Evolutionary conservation across 371 early-diverging fungal genomes (phyloP).

Genomic region (Mucor sp.): DNA sequence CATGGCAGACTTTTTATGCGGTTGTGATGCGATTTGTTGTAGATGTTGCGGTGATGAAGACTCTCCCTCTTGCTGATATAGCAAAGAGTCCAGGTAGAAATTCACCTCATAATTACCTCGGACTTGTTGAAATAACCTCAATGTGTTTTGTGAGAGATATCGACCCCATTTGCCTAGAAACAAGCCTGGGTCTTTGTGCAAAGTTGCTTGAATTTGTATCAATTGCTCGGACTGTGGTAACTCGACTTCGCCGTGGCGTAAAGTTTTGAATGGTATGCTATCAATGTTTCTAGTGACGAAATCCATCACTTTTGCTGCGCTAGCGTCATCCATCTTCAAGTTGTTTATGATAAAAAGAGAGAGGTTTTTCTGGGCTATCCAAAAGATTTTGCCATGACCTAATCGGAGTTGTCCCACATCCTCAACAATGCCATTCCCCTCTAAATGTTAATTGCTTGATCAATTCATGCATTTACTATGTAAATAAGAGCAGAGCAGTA

Average conservation of each 20-base stretch:
- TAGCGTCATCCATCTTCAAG: slow-evolving; percentile 15
- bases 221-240: slow-evolving; percentile 29
- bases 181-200: slow-evolving; percentile 42
- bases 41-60: background rate
- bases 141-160: slow-evolving; percentile 30
- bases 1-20: slow-evolving; percentile 15
- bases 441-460: background rate
- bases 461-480: background rate
- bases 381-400: background rate
- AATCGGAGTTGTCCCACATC: background rate
- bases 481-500: background rate
- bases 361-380: background rate
- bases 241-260: slow-evolving; percentile 41
- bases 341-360: background rate
- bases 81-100: slow-evolving; percentile 32
- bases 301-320: slow-evolving; percentile 10
- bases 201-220: slow-evolving; percentile 25
- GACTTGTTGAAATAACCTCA: slow-evolving; percentile 30
- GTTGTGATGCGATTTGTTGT: background rate
- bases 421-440: background rate
- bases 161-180: slow-evolving; percentile 55
- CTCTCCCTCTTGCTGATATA: slow-evolving; percentile 12
- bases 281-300: slow-evolving; percentile 24
- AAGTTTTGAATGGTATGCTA: slow-evolving; percentile 44
- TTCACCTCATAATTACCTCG: slow-evolving; percentile 46